Percentiles rank a stretch among this genome's conserved stretches.
Evolutionary conservation across 768 basidiomycete species (phyloP).

Genomic region (Neoboletus magnificus): DNA sequence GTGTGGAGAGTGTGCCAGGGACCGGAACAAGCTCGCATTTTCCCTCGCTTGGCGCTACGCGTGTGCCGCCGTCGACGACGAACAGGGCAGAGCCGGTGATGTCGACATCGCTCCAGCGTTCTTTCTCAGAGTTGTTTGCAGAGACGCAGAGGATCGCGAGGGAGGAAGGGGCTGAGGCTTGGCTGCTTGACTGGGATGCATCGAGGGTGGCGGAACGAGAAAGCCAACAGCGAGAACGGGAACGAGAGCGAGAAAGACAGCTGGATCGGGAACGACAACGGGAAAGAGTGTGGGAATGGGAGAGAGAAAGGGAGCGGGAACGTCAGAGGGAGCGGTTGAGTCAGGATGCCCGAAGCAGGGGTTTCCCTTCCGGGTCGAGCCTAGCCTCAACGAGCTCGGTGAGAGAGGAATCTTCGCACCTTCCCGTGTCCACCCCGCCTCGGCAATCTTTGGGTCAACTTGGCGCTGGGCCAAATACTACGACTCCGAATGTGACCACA

Average conservation of each 20-base stretch:
- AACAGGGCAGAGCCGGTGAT: slow-evolving; percentile 5
- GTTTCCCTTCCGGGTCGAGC: slow-evolving; percentile 11
- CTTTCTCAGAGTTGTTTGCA: slow-evolving; percentile 22
- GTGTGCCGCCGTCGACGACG: background rate
- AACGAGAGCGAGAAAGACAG: slow-evolving; percentile 9
- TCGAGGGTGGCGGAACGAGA: slow-evolving; percentile 11
- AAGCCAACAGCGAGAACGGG: slow-evolving; percentile 1
- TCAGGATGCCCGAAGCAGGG: slow-evolving; percentile 16
- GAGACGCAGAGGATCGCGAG: slow-evolving; percentile 11
- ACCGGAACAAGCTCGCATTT: slow-evolving; percentile 9
- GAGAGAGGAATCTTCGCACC: slow-evolving; percentile 16
- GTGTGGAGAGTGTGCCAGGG: slow-evolving; percentile 12
- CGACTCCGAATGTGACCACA: background rate
- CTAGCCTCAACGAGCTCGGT: slow-evolving; percentile 14
- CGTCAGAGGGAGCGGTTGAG: slow-evolving; percentile 15
- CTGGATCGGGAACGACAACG: slow-evolving; percentile 11
- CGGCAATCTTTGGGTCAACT: slow-evolving; percentile 9
- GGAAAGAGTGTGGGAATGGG: slow-evolving; percentile 21
- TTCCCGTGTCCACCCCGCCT: background rate
- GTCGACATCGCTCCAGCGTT: slow-evolving; percentile 16
- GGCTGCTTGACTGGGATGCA: slow-evolving; percentile 19
- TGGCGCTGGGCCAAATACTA: background rate
- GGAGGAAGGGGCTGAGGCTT: slow-evolving; percentile 12
- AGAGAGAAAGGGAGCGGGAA: slow-evolving; percentile 19
- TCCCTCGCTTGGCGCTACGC: slow-evolving; percentile 1